A percentile compares a stretch with the other conserved stretches of the same genome.
These are phyloP conservation scores for Coemansia sp. DNA, from an alignment of 192 early-diverging fungal genomes.

Conservation along the genomic window DNA sequence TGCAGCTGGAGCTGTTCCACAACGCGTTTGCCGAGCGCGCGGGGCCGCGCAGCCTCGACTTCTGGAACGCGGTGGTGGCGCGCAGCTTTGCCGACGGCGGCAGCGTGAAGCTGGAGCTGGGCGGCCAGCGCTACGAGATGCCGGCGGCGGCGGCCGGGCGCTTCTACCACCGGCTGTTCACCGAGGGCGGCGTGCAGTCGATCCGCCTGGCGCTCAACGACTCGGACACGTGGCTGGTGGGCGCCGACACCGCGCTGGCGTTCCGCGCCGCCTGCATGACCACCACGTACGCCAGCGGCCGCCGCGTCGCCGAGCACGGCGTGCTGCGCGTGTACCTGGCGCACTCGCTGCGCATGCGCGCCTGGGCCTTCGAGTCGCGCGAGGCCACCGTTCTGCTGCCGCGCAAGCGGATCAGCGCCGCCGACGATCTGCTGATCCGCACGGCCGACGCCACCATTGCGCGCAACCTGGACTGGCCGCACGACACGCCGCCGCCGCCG, in stretches of 20 bases:
- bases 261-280: slow-evolving; percentile 36
- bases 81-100: slow-evolving; percentile 15
- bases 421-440: slow-evolving; percentile 30
- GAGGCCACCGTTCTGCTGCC: slow-evolving; percentile 30
- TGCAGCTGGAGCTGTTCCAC: slow-evolving; percentile 38
- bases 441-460: slow-evolving; percentile 30
- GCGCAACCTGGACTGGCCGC: slow-evolving; percentile 44
- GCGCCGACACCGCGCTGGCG: slow-evolving; percentile 7
- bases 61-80: slow-evolving; percentile 18
- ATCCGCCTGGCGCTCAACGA: slow-evolving; percentile 35
- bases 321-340: slow-evolving; percentile 35
- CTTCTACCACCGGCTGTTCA: slow-evolving; percentile 43
- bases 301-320: slow-evolving; percentile 41
- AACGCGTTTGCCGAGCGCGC: slow-evolving; percentile 5
- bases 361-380: slow-evolving; percentile 32
- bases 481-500: slow-evolving; percentile 7
- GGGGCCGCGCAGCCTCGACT: slow-evolving; percentile 12
- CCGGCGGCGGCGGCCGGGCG: slow-evolving; percentile 28
- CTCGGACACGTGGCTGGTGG: slow-evolving; percentile 7
- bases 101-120: slow-evolving; percentile 27
- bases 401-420: slow-evolving; percentile 23
- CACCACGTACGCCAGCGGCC: slow-evolving; percentile 28
- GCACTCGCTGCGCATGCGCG: slow-evolving; percentile 22
- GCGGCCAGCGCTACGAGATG: slow-evolving; percentile 35
- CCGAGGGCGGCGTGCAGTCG: slow-evolving; percentile 19